Evolutionary conservation across 352 stramenopile genomes (phyloP).

Genomic region (Pythium guiyangense): DNA sequence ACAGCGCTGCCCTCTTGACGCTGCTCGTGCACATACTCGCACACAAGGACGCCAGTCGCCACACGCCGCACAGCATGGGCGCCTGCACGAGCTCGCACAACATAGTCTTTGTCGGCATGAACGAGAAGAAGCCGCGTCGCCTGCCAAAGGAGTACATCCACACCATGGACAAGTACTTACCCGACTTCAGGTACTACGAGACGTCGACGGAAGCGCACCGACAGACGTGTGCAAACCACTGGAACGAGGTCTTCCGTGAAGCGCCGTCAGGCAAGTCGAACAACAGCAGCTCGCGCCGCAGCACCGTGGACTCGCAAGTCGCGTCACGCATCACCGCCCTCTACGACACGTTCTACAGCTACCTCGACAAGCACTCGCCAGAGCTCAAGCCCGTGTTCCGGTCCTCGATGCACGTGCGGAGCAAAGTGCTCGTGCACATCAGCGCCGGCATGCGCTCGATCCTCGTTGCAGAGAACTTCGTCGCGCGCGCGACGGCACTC

Average conservation of each 20-base stretch:
- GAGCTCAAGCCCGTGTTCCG: conserved; percentile 42
- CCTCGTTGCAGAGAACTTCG: conserved; percentile 43
- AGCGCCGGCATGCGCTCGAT: conserved; percentile 39
- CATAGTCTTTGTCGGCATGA: conserved; percentile 6
- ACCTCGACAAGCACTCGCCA: conserved; percentile 36
- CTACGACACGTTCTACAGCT: conserved; percentile 45
- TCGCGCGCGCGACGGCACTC: conserved; percentile 55
- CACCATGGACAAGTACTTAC: conserved; percentile 28
- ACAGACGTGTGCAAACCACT: conserved; percentile 25
- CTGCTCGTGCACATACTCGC: no score
- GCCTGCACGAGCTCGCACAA: conserved; percentile 16
- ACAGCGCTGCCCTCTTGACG: no score
- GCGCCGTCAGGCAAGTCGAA: conserved; percentile 4
- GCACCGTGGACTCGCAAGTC: conserved; percentile 13
- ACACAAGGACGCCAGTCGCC: no score
- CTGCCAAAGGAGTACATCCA: conserved; percentile 22
- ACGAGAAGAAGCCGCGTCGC: conserved; percentile 4
- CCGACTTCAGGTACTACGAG: conserved; percentile 34
- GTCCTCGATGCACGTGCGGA: conserved; percentile 47
- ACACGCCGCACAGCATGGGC: conserved; percentile 18
- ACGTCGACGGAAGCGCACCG: conserved; percentile 26
- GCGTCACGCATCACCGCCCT: conserved; percentile 23
- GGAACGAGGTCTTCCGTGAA: conserved; percentile 35
- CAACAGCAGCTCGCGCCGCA: conserved; percentile 15
- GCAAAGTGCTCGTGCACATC: conserved; percentile 89